Evolutionary conservation across 192 early-diverging fungal genomes (phyloP), one percentile per base, ranked within the genome.

Genomic region (Mortierella hygrophila): DNA sequence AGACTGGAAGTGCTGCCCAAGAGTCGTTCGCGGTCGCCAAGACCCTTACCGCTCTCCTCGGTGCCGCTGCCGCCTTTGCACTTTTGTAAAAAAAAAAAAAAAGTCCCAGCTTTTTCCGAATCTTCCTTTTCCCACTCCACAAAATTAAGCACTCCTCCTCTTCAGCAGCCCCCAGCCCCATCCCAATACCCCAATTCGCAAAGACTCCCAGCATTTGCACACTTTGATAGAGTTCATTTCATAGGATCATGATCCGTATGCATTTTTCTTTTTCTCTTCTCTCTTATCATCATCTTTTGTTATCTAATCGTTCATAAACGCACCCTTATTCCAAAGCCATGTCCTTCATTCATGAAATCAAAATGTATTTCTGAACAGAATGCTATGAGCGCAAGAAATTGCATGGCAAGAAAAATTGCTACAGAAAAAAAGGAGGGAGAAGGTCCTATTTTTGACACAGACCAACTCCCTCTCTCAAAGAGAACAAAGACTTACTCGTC

Each of bases 41-140:
- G 57, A 47, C 55, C 46, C 44, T 76, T 57, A 75, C 69, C 15
- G 76, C 72, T 11, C 65, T 63, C 20, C 20, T 77, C 7, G 72
- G 55, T 54, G 75, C 55, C 47, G 76, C 70, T 18, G 49, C 72
- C 40, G 74, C 60, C 57, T 54, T 82, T 71, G 42, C 68, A 70
- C 38, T 82, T 23, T 75, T 76, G 46, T 69, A 77, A 20, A 35
- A 76, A 37, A 2, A 63, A 23, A 0, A 6, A 6, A 47, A n/a
- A 49, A 49, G n/a, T n/a, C n/a, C n/a, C n/a, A n/a, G n/a, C n/a
- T n/a, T n/a, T n/a, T n/a, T n/a, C n/a, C n/a, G 16, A 20, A 52
- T 29, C 60, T 11, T 15, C 60, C 15, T 1, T 10, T 4, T 26
- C 6, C 23, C 10, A 10, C 7, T 10, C 7, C 11, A 29, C 60